These are phyloP conservation scores for Neurospora terricola DNA, from an alignment of 495 filamentous ascomycete genomes.

Conservation along the genomic window DNA sequence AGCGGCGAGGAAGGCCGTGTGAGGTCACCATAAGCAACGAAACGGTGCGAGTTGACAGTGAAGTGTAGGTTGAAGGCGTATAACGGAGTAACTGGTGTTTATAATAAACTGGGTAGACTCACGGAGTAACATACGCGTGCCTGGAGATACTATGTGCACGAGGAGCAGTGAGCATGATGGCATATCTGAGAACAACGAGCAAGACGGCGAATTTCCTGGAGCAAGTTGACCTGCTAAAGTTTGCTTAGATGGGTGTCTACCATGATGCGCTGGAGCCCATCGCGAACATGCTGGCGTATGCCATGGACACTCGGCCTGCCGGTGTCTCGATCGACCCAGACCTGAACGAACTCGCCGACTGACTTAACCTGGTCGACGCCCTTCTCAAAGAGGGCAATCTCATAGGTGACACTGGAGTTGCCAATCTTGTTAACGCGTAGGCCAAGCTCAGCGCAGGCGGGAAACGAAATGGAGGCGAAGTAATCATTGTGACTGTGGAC, in stretches of 20 bases:
- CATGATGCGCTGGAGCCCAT: constrained; percentile 40
- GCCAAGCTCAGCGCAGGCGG: constrained; percentile 69
- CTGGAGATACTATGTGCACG: neutral
- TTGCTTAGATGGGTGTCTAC: constrained; percentile 6
- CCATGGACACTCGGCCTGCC: constrained; percentile 52
- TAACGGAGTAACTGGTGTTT: neutral
- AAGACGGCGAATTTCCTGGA: neutral
- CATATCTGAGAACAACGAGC: neutral
- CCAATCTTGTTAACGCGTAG: constrained; percentile 76
- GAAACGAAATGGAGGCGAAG: constrained; percentile 75
- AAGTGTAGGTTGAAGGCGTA: neutral
- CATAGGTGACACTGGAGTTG: constrained; percentile 83
- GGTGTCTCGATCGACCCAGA: constrained; percentile 70
- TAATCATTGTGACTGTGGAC: constrained; percentile 77
- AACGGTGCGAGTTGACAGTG: neutral
- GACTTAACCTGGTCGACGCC: constrained; percentile 68
- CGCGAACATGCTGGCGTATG: constrained; percentile 44
- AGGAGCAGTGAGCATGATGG: neutral
- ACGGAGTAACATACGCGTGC: neutral
- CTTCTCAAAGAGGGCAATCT: constrained; percentile 76
- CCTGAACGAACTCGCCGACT: constrained; percentile 81
- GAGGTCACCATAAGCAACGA: neutral
- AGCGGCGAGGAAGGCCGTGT: neutral
- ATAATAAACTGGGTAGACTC: neutral
- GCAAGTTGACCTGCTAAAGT: neutral